A percentile compares a stretch with the other conserved stretches of the same genome.
Evolutionary conservation across 441 rosid species (phyloP).

Genomic region (Erodium texanum): DNA sequence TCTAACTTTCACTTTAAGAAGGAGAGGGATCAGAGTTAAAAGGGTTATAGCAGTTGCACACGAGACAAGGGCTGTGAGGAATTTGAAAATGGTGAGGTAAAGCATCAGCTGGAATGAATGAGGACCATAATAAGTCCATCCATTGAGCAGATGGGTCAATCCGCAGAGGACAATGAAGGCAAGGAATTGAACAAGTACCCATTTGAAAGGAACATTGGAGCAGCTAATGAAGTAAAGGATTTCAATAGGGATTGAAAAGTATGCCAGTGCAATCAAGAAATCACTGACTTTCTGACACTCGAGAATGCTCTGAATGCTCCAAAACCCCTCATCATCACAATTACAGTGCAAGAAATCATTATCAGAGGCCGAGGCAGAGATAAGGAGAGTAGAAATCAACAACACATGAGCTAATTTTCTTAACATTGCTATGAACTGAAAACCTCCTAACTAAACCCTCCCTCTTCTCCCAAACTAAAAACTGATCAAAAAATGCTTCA

Average conservation of each 20-base stretch:
- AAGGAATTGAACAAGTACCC: conserved; percentile 60
- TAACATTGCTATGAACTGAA: conserved; percentile 36
- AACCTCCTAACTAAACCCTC: conserved; percentile 14
- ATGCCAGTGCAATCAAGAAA: conserved; percentile 60
- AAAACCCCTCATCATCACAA: conserved; percentile 61
- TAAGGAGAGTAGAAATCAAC: conserved; percentile 28
- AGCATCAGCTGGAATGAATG: conserved; percentile 62
- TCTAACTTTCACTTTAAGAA: conserved; percentile 60
- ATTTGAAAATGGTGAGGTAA: conserved; percentile 51
- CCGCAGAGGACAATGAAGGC: conserved; percentile 73
- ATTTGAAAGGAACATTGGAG: conserved; percentile 65
- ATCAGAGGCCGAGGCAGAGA: conserved; percentile 32
- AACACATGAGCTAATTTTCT: conserved; percentile 41
- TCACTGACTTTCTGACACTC: conserved; percentile 71
- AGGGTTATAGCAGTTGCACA: conserved; percentile 65
- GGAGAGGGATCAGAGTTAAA: conserved; percentile 53
- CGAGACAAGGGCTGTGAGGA: conserved; percentile 59
- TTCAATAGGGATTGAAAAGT: conserved; percentile 69
- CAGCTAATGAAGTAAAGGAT: conserved; percentile 68
- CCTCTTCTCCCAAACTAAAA: conserved; percentile 12
- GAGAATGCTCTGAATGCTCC: conserved; percentile 41
- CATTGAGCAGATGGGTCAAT: conserved; percentile 57
- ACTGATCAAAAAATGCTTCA: not conserved
- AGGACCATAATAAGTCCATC: conserved; percentile 62
- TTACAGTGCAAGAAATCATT: conserved; percentile 38